A percentile compares a stretch with the other conserved stretches of the same genome.
These are phyloP conservation scores for Selaginella tamariscina DNA, from an alignment of 75 land plant species.

Conservation along the genomic window DNA sequence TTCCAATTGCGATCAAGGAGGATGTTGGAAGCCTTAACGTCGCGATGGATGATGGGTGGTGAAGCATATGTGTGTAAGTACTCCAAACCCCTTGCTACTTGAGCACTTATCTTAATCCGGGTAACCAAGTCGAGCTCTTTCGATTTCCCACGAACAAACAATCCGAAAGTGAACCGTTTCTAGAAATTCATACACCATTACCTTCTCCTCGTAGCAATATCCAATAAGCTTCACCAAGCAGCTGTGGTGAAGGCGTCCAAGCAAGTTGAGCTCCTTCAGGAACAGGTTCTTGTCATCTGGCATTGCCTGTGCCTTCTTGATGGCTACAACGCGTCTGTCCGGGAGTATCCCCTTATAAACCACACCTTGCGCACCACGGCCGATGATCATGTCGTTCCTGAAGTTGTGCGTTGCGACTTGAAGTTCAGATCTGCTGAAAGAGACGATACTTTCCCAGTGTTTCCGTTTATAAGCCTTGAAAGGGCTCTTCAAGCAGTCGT, in stretches of 20 bases:
- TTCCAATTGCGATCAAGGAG: slow-evolving; percentile 10
- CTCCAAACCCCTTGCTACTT: slow-evolving; percentile 20
- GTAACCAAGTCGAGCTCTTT: slow-evolving; percentile 11
- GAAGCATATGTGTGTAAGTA: slow-evolving; percentile 18
- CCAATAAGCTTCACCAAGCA: slow-evolving; percentile 16
- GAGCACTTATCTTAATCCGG: slow-evolving; percentile 12
- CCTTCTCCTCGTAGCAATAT: slow-evolving; percentile 16
- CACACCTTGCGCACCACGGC: too few relatives aligned
- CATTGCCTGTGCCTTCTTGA: slow-evolving; percentile 34
- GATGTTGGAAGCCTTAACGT: slow-evolving; percentile 21
- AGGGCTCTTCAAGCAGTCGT: too few relatives aligned
- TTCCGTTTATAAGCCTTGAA: too few relatives aligned
- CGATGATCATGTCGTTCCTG: too few relatives aligned
- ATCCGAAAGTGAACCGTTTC: slow-evolving; percentile 21
- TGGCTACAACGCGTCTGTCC: slow-evolving; percentile 53
- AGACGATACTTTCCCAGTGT: too few relatives aligned
- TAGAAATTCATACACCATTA: slow-evolving; percentile 28
- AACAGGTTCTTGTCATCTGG: background rate
- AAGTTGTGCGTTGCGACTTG: too few relatives aligned
- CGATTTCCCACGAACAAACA: slow-evolving; percentile 6
- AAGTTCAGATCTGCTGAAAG: too few relatives aligned
- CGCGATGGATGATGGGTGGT: slow-evolving; percentile 17
- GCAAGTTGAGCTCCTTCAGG: slow-evolving; percentile 20
- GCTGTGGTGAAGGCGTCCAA: slow-evolving; percentile 18
- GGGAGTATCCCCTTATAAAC: slow-evolving; percentile 57